Conservation (phyloP, 2,329 filamentous ascomycete genomes). For the Aspergillus nomiae region DNA sequence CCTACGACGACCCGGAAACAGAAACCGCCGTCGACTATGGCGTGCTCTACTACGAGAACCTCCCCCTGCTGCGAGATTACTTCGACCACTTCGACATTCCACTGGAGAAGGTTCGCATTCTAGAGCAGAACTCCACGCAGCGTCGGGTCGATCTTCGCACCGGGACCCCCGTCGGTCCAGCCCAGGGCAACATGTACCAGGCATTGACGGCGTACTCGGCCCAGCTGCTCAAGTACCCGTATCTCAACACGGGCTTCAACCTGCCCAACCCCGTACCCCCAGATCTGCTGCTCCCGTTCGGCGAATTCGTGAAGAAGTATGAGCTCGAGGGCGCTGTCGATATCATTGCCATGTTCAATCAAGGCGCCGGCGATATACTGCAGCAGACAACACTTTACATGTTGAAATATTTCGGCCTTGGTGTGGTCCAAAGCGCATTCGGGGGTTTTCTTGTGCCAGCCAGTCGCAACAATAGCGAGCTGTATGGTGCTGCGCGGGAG, state of each 20-base stretch:
- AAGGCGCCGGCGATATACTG: constrained; percentile 25
- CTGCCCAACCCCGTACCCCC: constrained; percentile 32
- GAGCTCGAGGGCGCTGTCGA: constrained; percentile 22
- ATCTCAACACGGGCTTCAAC: constrained; percentile 25
- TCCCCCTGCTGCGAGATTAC: constrained; percentile 20
- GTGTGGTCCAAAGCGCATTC: constrained; percentile 36
- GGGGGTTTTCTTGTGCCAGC: constrained; percentile 33
- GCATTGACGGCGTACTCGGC: constrained; percentile 18
- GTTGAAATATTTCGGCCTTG: constrained; percentile 27
- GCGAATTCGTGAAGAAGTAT: constrained; percentile 30
- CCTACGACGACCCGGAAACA: constrained; percentile 25
- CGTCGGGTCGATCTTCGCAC: constrained; percentile 25
- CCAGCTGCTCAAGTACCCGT: constrained; percentile 25
- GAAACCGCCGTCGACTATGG: constrained; percentile 30
- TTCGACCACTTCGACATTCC: constrained; percentile 27
- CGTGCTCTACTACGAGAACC: constrained; percentile 28
- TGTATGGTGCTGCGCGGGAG: constrained; percentile 42
- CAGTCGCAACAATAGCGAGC: constrained; percentile 40
- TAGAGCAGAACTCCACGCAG: neutral
- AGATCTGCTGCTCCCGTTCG: constrained; percentile 32
- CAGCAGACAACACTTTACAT: constrained; percentile 24
- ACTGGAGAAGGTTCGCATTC: neutral
- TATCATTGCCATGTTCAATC: constrained; percentile 19
- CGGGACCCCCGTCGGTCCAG: constrained; percentile 18
- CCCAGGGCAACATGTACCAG: constrained; percentile 11